These are phyloP conservation scores for Phlebiopsis flavidoalba DNA, from an alignment of 768 basidiomycete genomes.

Conservation along the genomic window DNA sequence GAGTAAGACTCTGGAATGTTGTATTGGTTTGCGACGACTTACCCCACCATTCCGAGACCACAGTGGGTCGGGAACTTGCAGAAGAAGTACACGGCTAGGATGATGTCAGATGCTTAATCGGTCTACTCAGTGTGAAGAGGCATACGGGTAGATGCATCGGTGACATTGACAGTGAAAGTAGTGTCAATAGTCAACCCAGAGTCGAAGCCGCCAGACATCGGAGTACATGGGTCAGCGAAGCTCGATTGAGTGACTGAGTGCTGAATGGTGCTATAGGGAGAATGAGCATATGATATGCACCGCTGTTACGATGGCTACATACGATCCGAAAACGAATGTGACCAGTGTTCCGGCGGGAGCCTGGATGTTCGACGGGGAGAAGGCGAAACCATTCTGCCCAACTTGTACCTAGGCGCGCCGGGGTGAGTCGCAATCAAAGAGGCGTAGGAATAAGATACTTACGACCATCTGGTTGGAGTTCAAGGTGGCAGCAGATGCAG, in stretches of 20 bases:
- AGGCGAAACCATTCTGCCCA: constrained; percentile 29
- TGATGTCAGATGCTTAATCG: background rate
- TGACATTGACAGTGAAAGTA: constrained; percentile 42
- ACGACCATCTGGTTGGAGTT: constrained; percentile 5
- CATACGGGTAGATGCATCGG: constrained; percentile 39
- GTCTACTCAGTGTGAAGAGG: background rate
- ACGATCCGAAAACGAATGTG: constrained; percentile 48
- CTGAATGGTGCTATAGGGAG: background rate
- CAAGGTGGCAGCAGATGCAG: constrained; percentile 18
- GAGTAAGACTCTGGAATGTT: background rate
- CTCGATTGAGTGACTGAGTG: constrained; percentile 24
- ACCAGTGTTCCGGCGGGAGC: constrained; percentile 40
- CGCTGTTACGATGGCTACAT: background rate
- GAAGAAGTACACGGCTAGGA: constrained; percentile 48
- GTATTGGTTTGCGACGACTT: constrained; percentile 5
- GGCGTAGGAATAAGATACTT: background rate
- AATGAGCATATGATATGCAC: background rate
- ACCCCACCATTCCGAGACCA: constrained; percentile 42
- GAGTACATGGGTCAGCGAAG: constrained; percentile 24
- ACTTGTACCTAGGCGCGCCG: constrained; percentile 35
- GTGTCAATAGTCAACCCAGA: constrained; percentile 35
- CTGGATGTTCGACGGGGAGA: constrained; percentile 37
- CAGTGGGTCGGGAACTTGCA: constrained; percentile 46
- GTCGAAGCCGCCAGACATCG: constrained; percentile 47
- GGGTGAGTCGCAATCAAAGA: background rate